These are phyloP conservation scores for Fusarium devonianum DNA, from an alignment of 2,329 filamentous ascomycete species.

Conservation along the genomic window DNA sequence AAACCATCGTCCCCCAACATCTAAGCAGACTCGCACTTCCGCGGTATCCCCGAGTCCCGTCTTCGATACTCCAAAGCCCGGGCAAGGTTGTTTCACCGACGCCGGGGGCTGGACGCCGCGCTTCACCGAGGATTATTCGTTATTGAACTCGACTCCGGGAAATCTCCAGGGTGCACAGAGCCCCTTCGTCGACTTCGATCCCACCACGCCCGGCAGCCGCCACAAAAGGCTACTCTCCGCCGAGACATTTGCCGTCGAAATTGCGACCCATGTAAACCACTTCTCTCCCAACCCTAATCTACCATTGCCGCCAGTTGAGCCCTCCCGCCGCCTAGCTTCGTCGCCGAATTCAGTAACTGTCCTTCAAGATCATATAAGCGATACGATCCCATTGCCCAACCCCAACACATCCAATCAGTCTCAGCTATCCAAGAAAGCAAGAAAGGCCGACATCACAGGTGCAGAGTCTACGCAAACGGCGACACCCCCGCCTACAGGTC, in stretches of 20 bases:
- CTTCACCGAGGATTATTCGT: conserved; percentile 70
- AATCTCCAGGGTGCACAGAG: conserved; percentile 58
- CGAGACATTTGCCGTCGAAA: conserved; percentile 57
- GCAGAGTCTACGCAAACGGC: conserved; percentile 56
- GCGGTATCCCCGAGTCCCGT: conserved; percentile 61
- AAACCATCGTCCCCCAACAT: conserved; percentile 67
- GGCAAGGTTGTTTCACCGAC: conserved; percentile 56
- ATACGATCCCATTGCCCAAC: conserved; percentile 41
- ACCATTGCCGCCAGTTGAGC: conserved; percentile 66
- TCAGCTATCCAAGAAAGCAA: conserved; percentile 54
- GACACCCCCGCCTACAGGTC: conserved; percentile 66
- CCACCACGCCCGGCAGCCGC: conserved; percentile 47
- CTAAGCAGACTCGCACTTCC: conserved; percentile 64
- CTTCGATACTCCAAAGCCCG: conserved; percentile 64
- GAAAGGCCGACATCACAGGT: conserved; percentile 52
- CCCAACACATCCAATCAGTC: conserved; percentile 38
- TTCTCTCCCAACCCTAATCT: conserved; percentile 61
- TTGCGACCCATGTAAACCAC: conserved; percentile 69
- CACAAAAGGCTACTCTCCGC: conserved; percentile 62
- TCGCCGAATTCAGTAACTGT: conserved; percentile 58
- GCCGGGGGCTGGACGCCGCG: conserved; percentile 64
- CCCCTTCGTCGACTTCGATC: conserved; percentile 55
- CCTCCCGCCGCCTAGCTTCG: conserved; percentile 64
- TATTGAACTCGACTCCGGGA: conserved; percentile 70
- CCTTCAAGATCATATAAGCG: conserved; percentile 42